A percentile compares a stretch with the other conserved stretches of the same genome.
Evolutionary conservation across 208 protist species (phyloP).

Genomic region (Trypanosoma theileri): DNA sequence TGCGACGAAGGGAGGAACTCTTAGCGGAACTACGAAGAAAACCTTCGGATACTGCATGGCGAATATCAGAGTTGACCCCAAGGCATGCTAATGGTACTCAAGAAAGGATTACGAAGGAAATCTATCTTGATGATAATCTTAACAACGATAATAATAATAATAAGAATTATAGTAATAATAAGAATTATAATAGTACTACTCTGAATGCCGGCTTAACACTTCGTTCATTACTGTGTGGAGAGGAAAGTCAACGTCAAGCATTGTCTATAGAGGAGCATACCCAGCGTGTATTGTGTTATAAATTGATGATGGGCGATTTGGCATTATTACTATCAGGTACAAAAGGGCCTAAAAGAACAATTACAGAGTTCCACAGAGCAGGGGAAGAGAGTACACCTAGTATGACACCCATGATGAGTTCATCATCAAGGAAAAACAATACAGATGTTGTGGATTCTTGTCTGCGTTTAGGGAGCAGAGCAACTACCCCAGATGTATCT

Average conservation of each 20-base stretch:
- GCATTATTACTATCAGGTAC: background rate
- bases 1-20: constrained; percentile 58
- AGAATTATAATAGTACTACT: background rate
- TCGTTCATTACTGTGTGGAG: constrained; percentile 22
- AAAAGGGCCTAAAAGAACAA: background rate
- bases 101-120: background rate
- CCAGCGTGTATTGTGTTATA: constrained; percentile 23
- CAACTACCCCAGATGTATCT: constrained; percentile 11
- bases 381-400: background rate
- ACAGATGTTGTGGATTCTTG: background rate
- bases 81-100: too few species aligned
- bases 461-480: background rate
- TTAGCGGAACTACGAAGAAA: constrained; percentile 7
- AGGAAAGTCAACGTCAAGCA: constrained; percentile 21
- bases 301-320: constrained; percentile 7
- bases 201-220: background rate
- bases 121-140: background rate
- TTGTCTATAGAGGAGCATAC: constrained; percentile 29
- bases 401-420: background rate
- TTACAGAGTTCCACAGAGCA: background rate
- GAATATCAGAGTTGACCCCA: background rate
- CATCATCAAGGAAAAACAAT: background rate
- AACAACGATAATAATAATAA: background rate
- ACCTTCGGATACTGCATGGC: background rate
- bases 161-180: too few species aligned